Evolutionary conservation across 331 rosid species (phyloP).

Genomic region (Erythrophleum ivorense): DNA sequence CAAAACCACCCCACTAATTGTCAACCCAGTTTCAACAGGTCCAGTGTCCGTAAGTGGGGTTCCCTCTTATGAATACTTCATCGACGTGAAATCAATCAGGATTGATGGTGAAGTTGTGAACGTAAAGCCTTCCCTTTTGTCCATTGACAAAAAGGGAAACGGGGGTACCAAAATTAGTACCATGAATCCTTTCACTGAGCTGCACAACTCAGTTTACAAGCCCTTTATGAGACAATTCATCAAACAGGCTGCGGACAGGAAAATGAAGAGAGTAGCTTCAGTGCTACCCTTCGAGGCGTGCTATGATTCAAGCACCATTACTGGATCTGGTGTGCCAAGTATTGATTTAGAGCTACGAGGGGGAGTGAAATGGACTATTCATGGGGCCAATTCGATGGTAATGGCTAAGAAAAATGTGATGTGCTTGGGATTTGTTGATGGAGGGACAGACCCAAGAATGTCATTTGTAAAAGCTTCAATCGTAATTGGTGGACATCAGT

Average conservation of each 20-base stretch:
- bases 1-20: constrained; percentile 41
- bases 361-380: constrained; percentile 47
- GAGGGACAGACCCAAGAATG: constrained; percentile 40
- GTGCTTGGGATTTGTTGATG: constrained; percentile 45
- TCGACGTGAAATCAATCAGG: constrained; percentile 42
- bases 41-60: not conserved
- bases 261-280: constrained; percentile 43
- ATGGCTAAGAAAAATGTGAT: constrained; percentile 33
- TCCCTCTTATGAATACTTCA: constrained; percentile 43
- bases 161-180: constrained; percentile 61
- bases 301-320: constrained; percentile 36
- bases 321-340: constrained; percentile 34
- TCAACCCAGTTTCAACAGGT: constrained; percentile 40
- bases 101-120: constrained; percentile 43
- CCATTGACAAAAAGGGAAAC: constrained; percentile 46
- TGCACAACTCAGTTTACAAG: constrained; percentile 41
- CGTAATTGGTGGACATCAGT: constrained; percentile 46
- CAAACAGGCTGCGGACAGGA: constrained; percentile 40
- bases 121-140: constrained; percentile 40
- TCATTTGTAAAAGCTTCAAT: constrained; percentile 42
- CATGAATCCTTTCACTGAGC: constrained; percentile 43
- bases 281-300: constrained; percentile 52
- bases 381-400: constrained; percentile 47
- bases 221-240: constrained; percentile 38
- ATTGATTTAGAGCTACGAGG: constrained; percentile 41